Base-by-base conservation (phyloP, 2,329 filamentous ascomycete species). In the Dothidotthia symphoricarpi region DNA sequence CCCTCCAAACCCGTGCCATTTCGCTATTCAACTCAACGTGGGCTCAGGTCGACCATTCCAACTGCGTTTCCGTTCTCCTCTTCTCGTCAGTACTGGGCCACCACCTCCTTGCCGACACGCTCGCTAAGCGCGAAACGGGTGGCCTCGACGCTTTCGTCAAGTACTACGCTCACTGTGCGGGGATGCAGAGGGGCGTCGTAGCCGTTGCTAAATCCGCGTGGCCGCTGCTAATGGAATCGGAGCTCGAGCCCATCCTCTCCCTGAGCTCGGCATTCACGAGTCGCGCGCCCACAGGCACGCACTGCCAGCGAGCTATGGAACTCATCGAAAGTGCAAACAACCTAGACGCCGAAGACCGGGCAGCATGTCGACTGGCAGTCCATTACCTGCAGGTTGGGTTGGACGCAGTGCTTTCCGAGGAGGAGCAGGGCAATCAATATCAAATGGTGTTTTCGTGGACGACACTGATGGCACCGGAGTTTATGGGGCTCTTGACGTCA, bases 391-490 rank as follows among this genome's bases (percentile, higher is more conserved):
- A 58, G 29, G 24, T 53, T 19, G 45, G 53, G 6, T 40, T 57
- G 12, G 57, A 61, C 36, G 57, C 53, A 12, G 28, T 39, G 4
- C 14, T 36, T 3, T 39, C 28, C 2, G 34, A 44, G 14, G 24
- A 31, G 3, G 29, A 47, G 1, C 31, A 35, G 8, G n/a, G 31
- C 6, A 45, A 50, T 27, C 30, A 30, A 15, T 43, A 49, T 24
- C 48, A 55, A 11, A 51, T 67, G 26, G 46, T 68, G 2, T 60
- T 64, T 24, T 45, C 58, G 9, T 74, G 69, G 68, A 59, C 61
- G 1, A 59, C 67, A 13, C 53, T 68, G 34, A 46, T 69, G 11
- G 49, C 57, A 3, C 51, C 47, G 11, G 55, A 61, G 8, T 72
- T 69, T 30, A 61, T 68, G 3, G 47, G 38, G 6, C 50, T 71